phyloP scores from a whole-genome alignment of 176 grass and related monocot species.

The Ampelocalamus luodianensis region DNA sequence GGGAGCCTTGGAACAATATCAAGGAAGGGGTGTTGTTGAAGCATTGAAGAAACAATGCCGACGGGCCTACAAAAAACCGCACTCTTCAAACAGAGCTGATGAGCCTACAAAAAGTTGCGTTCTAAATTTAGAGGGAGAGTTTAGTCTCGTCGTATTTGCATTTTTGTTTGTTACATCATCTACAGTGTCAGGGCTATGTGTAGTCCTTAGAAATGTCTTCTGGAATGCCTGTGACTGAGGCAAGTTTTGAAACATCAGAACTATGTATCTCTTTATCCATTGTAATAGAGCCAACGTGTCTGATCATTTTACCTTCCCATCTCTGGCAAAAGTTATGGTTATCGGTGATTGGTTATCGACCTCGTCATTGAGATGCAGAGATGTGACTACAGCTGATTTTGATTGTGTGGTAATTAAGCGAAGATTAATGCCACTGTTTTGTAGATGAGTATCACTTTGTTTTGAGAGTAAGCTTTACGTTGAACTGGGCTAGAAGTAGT shows the following conservation, averaged over 20 bases:
- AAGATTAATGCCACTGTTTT: not conserved
- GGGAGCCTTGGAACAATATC: not conserved
- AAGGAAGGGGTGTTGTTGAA: not conserved
- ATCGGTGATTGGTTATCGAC: no score
- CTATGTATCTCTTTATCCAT: not conserved
- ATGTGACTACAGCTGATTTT: not conserved
- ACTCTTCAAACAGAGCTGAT: not conserved
- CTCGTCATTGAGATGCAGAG: no score
- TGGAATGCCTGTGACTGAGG: not conserved
- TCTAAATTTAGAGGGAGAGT: not conserved
- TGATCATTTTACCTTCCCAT: no score
- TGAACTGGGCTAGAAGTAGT: no score
- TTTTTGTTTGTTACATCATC: not conserved
- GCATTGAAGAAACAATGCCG: not conserved
- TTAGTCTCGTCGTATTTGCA: not conserved
- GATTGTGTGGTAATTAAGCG: not conserved
- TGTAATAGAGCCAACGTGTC: not conserved
- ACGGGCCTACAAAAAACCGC: not conserved
- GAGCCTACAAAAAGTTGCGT: not conserved
- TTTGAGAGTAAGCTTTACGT: no score
- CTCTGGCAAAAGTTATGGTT: not conserved
- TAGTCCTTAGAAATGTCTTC: not conserved
- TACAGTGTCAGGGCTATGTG: not conserved
- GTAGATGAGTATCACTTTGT: not conserved
- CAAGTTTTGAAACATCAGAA: conserved; percentile 16